Evolutionary conservation across 208 protist genomes (phyloP), one percentile per base, ranked within the genome.

Genomic region (Trypanosomatidae sp.): DNA sequence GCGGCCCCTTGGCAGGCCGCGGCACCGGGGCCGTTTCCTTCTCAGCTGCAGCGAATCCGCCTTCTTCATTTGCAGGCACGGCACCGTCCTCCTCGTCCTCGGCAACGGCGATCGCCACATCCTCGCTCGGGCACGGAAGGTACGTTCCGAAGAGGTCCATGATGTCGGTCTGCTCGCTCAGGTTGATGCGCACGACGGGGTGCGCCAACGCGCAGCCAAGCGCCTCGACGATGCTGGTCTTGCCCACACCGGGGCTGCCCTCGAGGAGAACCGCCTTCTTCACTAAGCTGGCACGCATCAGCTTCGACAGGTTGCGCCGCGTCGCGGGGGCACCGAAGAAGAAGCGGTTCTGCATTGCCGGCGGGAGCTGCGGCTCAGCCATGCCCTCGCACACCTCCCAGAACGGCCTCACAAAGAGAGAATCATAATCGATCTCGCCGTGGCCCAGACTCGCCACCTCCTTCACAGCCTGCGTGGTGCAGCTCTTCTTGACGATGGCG

Each of bases 151-250:
- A 89, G 30, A 99, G 87, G 79, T 99, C 98, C 92, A 99, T 99
- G 76, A 99, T 99, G 87, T 99, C 99, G 0, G 99, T 99, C 81
- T 99, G 99, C 74, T 99, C 99, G 46, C 97, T 99, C 25, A 99
- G 84, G 82, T 99, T 99, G 76, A 99, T 99, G 73, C 99, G 91
- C 41, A 99, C 98, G 0, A 99, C 88, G 19, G 65, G 53, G 44
- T 97, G 84, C 4, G 90, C 93, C 17, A 96, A 62, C 7, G 95
- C 95, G 66, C 88, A 89, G 17, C 97, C 99, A 39, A 99, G 87
- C 0, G 98, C 95, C 71, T 95, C 87, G n/a, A 99, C 95, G 8
- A 99, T 95, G 69, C 97, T 98, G 1, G 99, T 99, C 82, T 99
- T 99, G 47, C 98, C 98, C 25, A 99, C 98, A 75, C 98, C 98